Percentiles rank a stretch among this genome's conserved stretches.
These are phyloP conservation scores for Hypomontagnella monticulosa DNA, from an alignment of 495 filamentous ascomycete genomes.

Conservation along the genomic window DNA sequence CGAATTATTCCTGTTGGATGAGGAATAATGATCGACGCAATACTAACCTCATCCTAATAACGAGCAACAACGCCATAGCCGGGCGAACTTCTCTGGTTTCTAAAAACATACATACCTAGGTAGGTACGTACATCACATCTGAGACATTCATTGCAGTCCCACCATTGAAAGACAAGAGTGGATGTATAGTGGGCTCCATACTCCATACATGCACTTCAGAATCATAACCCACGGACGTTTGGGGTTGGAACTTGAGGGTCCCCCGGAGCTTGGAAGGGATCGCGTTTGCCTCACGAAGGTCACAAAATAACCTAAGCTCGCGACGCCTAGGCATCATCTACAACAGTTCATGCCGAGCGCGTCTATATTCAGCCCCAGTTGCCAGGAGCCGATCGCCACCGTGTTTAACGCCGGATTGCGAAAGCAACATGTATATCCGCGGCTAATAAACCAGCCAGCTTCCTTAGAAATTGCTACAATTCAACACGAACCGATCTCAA, in stretches of 20 bases:
- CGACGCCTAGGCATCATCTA: neutral
- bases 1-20: conserved; percentile 16
- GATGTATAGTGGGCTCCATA: conserved; percentile 11
- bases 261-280: conserved; percentile 14
- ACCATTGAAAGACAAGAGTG: neutral
- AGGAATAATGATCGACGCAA: conserved; percentile 1
- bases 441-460: conserved; percentile 32
- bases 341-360: conserved; percentile 7
- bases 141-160: conserved; percentile 32
- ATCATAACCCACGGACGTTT: conserved; percentile 25
- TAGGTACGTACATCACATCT: conserved; percentile 4
- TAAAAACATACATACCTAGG: neutral
- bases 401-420: conserved; percentile 20
- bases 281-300: conserved; percentile 10
- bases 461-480: neutral
- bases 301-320: neutral
- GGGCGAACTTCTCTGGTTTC: too few species aligned
- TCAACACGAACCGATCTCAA: neutral
- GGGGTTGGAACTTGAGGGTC: neutral
- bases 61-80: conserved; percentile 6
- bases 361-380: conserved; percentile 3
- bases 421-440: conserved; percentile 11
- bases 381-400: conserved; percentile 6
- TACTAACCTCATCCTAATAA: conserved; percentile 5
- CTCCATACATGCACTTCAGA: conserved; percentile 4